Percentiles rank a stretch among this genome's conserved stretches.
Evolutionary conservation across 2,329 filamentous ascomycete genomes (phyloP).

Genomic region (Cadophora malorum): DNA sequence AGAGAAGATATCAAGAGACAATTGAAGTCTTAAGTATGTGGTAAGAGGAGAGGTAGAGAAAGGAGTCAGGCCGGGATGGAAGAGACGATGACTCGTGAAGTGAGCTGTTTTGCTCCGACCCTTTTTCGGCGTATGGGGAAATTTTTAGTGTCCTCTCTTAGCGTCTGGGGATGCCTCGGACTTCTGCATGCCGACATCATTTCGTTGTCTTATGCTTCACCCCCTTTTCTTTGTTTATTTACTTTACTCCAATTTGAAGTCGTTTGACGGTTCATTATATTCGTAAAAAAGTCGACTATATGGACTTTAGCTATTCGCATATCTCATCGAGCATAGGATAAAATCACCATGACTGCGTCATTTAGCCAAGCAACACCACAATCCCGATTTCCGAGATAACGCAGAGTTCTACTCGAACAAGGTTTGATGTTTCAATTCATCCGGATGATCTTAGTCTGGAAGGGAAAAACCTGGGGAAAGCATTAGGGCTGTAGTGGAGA

Average conservation of each 20-base stretch:
- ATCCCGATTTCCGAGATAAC: slow-evolving; percentile 5
- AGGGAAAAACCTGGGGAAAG: slow-evolving; percentile 1
- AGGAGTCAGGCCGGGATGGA: neutral
- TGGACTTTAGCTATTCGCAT: no score
- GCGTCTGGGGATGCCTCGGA: slow-evolving; percentile 15
- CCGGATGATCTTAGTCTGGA: slow-evolving; percentile 1
- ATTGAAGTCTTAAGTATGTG: slow-evolving; percentile 15
- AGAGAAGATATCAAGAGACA: neutral
- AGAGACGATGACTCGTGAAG: neutral
- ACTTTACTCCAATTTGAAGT: neutral
- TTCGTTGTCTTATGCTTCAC: neutral
- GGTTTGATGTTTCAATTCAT: slow-evolving; percentile 10
- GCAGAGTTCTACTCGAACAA: neutral
- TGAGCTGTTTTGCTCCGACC: slow-evolving; percentile 15
- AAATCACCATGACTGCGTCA: neutral
- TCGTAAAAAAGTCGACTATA: no score
- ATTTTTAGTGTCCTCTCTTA: slow-evolving; percentile 12
- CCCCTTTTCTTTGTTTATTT: neutral
- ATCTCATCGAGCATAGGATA: neutral
- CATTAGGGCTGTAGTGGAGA: neutral
- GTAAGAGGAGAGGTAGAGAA: neutral
- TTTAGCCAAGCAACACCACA: neutral
- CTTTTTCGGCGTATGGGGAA: slow-evolving; percentile 11
- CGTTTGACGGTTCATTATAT: no score
- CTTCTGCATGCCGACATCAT: slow-evolving; percentile 5